Base-by-base conservation (phyloP, 192 early-diverging fungal genomes). In the Rhizoclosmatium sp. region DNA sequence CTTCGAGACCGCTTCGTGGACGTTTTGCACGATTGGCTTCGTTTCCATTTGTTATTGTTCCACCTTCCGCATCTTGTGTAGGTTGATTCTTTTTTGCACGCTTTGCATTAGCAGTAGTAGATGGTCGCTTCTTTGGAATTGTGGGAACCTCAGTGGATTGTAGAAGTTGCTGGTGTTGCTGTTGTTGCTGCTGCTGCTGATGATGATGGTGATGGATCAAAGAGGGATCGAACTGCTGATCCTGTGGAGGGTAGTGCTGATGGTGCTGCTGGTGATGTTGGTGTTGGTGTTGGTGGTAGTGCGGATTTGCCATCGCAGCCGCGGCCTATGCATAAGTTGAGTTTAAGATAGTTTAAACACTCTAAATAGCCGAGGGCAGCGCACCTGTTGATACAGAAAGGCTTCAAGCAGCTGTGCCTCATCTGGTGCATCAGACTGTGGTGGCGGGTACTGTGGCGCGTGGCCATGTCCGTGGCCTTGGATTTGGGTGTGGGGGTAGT, bases 241-340 rank as follows among this genome's bases (percentile, higher is more conserved):
- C 31, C 31, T 71, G 56, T 2, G 39, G 19, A 7, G 65, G 42
- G 16, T 76, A 21, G 14, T 65, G 71, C 1, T 65, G 41, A 3
- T 80, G 39, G 45, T 79, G 78, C 48, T 79, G 78, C 23, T 47
- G 65, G n/a, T 48, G 54, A 23, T 80, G 45, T 40, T 65, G 16
- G 41, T 41, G 54, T 3, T 9, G 41, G 3, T 69, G 68, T 23
- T 75, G 71, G 0, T 65, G 69, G 10, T 40, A 56, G 10, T 31
- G 31, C 31, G 31, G 31, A 31, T 31, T 31, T 31, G 31, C 31
- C 31, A 31, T 31, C 31, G 31, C 31, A 31, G 31, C 31, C 31
- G 31, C 31, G 31, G 31, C 31, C 31, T 31, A 0, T n/a, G 31
- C 31, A 31, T 31, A 31, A 31, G 31, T 31, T 31, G 31, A 31